Base-by-base conservation (phyloP, 1,284 basidiomycete genomes). In the Ceratobasidium sp. region DNA sequence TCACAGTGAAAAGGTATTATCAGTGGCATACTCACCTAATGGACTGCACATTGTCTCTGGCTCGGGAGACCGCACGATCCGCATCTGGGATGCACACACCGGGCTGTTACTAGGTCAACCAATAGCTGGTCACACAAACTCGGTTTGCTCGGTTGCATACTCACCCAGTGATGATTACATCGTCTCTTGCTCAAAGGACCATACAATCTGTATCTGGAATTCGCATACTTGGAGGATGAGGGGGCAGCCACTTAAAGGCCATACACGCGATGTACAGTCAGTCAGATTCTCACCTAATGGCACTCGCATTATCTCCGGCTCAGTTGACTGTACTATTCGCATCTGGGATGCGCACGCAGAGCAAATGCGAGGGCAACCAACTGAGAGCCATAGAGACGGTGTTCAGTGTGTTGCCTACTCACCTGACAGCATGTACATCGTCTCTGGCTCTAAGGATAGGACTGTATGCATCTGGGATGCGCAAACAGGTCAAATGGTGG, bases 11-110 rank as follows among this genome's bases (percentile, higher is more conserved):
- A n/a, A 28, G 39, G 75, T 77, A 23, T 11, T 6, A n/a, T 77
- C 37, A 33, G 51, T 77, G 6, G 76, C 74, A 13, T 77, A 65
- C 35, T 76, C 75, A 31, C 63, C 76, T n/a, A n/a, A n/a, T n/a
- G n/a, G n/a, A 11, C 76, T 7, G 76, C n/a, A n/a, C n/a, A n/a
- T n/a, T n/a, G n/a, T 37, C n/a, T 63, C 66, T 17, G 5, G 45
- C 66, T 68, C 66, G 11, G 45, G 17, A 15, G 66, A 68, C 49
- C 68, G 64, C 20, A 58, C 33, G 8, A 68, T 68, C 10, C 26
- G 33, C 11, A 68, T 68, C n/a, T 68, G 66, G 66, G 66, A 63
- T 37, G 39, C 39, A 42, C 10, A 42, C 10, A 42, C 39, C 39
- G 39, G 39, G 35, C 28, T 53, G 10, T 17, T n/a, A 20, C 10